Conservation (phyloP, 1,284 basidiomycete genomes). For the Schizopora paradoxa region DNA sequence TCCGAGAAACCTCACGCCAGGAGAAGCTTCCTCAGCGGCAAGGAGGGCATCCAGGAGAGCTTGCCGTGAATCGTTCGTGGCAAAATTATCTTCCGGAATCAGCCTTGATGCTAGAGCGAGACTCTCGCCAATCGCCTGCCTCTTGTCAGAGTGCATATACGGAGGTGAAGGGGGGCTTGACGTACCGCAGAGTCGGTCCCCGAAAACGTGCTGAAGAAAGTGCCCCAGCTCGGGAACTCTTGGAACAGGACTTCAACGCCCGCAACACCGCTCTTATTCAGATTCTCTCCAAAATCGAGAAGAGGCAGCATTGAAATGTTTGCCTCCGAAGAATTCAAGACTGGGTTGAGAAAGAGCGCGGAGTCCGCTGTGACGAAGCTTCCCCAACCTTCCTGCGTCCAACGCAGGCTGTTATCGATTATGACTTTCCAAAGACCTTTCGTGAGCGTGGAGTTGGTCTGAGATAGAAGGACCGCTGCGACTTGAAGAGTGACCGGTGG, state of each 20-base stretch:
- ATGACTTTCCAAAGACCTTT: conserved; percentile 24
- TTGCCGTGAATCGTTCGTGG: conserved; percentile 24
- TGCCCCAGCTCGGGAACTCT: conserved; percentile 34
- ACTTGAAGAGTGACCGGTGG: conserved; percentile 26
- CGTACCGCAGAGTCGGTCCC: conserved; percentile 23
- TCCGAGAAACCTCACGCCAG: conserved; percentile 23
- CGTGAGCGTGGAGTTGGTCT: conserved; percentile 20
- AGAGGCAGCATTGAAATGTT: conserved; percentile 37
- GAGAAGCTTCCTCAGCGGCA: conserved; percentile 22
- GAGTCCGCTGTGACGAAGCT: conserved; percentile 36
- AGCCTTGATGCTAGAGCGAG: conserved; percentile 40
- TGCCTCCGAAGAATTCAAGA: conserved; percentile 28
- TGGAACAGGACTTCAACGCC: conserved; percentile 27
- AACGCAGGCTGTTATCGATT: conserved; percentile 32
- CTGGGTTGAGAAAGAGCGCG: conserved; percentile 24
- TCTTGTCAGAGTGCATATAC: conserved; percentile 15
- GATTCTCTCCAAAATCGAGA: conserved; percentile 31
- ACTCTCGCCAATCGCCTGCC: conserved; percentile 34
- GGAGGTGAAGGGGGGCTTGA: conserved; percentile 6
- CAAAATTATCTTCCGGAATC: conserved; percentile 35
- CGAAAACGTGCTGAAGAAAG: conserved; percentile 37
- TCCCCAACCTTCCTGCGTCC: conserved; percentile 50
- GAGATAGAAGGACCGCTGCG: conserved; percentile 12
- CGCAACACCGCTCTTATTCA: conserved; percentile 26
- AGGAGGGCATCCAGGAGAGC: conserved; percentile 35